Evolutionary conservation across 2,329 filamentous ascomycete species (phyloP), one percentile per base, ranked within the genome.

Genomic region (Alternaria burnsii): DNA sequence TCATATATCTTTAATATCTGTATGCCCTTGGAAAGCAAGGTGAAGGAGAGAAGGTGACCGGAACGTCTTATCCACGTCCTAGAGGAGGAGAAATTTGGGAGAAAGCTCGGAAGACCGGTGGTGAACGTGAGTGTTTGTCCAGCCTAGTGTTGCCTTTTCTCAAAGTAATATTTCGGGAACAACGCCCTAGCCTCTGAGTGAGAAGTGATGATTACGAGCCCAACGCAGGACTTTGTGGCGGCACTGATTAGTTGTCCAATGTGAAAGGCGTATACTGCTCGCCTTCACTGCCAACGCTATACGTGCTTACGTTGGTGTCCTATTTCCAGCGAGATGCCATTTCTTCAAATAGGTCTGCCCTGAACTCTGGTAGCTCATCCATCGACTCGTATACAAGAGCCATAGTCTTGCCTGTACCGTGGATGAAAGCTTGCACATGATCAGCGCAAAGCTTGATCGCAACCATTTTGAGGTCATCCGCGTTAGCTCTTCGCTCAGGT

Each of bases 281-380:
- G 34, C 26, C 28, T 28, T 47, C 26, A 46, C 18, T 41, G 3
- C 4, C 9, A 22, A 22, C 3, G 11, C 11, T 9, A 16, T 3
- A 6, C 8, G 32, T 22, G 7, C n/a, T 56, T 18, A 34, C 9
- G 20, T 20, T 38, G 14, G 46, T 50, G n/a, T 32, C 44, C 12
- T 61, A 69, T 55, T 68, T 72, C 67, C 72, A 69, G 18, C 71
- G 62, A 26, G 59, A 61, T 5, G 70, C 70, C 55, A 75, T 67
- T 58, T 74, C 71, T 44, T 74, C 71, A 20, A 74, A 74, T 1
- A 75, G 61, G 18, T 74, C 72, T 24, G 70, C 63, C 28, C 71
- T 65, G 40, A 75, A 75, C 14, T 72, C 71, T n/a, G 71, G 67
- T 6, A 73, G 57, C n/a, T 71, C 70, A 22, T 73, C 71, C 71